Evolutionary conservation across 164 flowering plant species (phyloP).

Genomic region (Saururus chinensis): DNA sequence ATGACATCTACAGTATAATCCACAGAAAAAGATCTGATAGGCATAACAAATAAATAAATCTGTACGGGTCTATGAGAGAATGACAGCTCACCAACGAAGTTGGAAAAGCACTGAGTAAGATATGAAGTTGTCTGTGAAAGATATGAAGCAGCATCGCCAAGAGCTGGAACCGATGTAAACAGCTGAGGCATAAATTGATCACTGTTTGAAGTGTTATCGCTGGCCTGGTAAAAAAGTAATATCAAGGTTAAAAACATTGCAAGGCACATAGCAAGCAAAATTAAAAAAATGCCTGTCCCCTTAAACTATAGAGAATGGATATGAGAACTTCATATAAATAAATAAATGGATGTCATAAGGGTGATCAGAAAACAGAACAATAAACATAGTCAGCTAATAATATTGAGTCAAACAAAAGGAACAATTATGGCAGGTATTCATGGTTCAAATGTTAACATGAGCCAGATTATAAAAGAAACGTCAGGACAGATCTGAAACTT

Average conservation of each 20-base stretch:
- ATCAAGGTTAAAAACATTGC: neutral
- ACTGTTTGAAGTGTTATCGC: slow-evolving; percentile 19
- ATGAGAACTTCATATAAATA: no score
- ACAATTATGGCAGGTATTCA: neutral
- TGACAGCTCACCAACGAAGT: slow-evolving; percentile 40
- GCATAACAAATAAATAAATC: neutral
- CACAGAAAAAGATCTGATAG: no score
- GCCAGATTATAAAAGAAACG: no score
- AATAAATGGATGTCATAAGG: neutral
- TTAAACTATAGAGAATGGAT: no score
- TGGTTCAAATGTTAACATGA: neutral
- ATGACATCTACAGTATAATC: no score
- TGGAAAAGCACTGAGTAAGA: slow-evolving; percentile 60
- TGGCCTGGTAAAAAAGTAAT: slow-evolving; percentile 20
- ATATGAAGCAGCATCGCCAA: slow-evolving; percentile 82
- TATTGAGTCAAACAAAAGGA: no score
- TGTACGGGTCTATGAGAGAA: neutral
- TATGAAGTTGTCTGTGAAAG: slow-evolving; percentile 71
- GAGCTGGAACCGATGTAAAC: slow-evolving; percentile 67
- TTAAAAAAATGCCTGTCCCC: neutral
- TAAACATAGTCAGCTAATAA: no score
- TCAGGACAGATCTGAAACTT: no score
- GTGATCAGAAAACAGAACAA: neutral
- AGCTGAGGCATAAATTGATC: slow-evolving; percentile 56
- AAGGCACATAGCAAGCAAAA: neutral